Conservation (phyloP, 768 basidiomycete species). For the Cubamyces sp. region DNA sequence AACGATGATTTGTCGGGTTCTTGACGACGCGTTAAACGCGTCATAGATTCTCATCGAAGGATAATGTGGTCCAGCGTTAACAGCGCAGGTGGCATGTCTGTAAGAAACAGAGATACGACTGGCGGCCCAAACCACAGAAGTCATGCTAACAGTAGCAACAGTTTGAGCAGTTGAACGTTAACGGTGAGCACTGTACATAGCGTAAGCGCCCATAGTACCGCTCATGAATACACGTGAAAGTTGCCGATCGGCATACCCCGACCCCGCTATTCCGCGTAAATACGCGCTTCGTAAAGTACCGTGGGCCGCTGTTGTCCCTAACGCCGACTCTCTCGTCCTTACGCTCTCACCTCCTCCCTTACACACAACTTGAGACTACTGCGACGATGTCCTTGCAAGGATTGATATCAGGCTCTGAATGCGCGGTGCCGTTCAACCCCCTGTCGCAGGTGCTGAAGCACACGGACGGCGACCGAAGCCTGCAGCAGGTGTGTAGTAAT, state of each 20-base stretch:
- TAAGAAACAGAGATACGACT: no score
- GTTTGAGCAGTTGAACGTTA: no score
- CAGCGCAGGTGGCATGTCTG: no score
- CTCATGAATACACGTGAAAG: constrained; percentile 5
- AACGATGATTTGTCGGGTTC: no score
- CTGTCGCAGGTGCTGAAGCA: constrained; percentile 89
- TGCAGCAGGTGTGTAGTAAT: constrained; percentile 69
- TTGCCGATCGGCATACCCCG: constrained; percentile 8
- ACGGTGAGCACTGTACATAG: no score
- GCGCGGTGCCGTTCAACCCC: constrained; percentile 82
- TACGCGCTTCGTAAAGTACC: constrained; percentile 13
- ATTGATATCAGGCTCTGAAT: constrained; percentile 88
- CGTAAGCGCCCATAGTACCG: background rate
- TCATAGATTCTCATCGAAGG: no score
- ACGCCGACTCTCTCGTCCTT: background rate
- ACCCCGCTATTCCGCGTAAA: constrained; percentile 21
- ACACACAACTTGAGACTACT: background rate
- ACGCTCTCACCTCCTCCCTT: background rate
- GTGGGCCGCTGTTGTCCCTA: constrained; percentile 1
- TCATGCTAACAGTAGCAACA: no score
- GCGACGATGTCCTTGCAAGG: constrained; percentile 71
- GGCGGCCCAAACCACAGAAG: no score
- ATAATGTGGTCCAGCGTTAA: no score
- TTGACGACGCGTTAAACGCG: no score
- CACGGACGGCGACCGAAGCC: constrained; percentile 83